phyloP scores from a whole-genome alignment of 1,284 basidiomycete species.

The Tilletia horrida region DNA sequence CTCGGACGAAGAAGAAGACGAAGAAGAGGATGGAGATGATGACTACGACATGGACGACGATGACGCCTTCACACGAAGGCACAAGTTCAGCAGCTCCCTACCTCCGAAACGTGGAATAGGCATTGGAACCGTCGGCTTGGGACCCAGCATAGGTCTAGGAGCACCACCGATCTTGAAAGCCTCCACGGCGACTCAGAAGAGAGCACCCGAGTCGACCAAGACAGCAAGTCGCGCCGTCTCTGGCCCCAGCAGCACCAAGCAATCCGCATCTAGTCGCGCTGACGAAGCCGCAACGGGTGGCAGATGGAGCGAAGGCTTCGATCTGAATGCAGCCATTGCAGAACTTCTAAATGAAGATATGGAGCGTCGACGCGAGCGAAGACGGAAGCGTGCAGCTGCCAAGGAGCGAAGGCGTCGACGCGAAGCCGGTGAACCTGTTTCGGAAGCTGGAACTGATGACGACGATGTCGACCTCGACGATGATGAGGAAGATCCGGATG shows the following conservation, averaged over 20 bases:
- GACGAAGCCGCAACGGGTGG: slow-evolving; percentile 28
- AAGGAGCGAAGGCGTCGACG: not conserved
- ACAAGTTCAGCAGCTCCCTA: not conserved
- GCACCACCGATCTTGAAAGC: not conserved
- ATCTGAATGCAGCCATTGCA: slow-evolving; percentile 46
- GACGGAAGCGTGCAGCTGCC: not conserved
- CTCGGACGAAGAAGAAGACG: slow-evolving; percentile 18
- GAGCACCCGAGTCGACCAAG: not conserved
- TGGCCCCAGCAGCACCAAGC: not conserved
- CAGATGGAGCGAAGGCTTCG: slow-evolving; percentile 40
- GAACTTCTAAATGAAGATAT: slow-evolving; percentile 45
- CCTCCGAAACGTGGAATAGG: not conserved
- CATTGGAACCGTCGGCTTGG: slow-evolving; percentile 4
- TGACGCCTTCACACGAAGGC: slow-evolving; percentile 8
- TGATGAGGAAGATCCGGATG: slow-evolving; percentile 3
- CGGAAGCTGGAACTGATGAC: slow-evolving; percentile 4
- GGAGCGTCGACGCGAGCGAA: slow-evolving; percentile 29
- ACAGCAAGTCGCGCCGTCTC: not conserved
- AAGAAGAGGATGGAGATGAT: slow-evolving; percentile 4
- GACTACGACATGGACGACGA: slow-evolving; percentile 9
- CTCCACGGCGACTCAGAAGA: not conserved
- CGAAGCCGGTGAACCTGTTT: slow-evolving; percentile 4
- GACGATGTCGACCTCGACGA: slow-evolving; percentile 14
- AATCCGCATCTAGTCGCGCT: not conserved
- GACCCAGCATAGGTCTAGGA: not conserved